These are phyloP conservation scores for Panaeolus papilionaceus DNA, from an alignment of 768 basidiomycete species.

Conservation along the genomic window DNA sequence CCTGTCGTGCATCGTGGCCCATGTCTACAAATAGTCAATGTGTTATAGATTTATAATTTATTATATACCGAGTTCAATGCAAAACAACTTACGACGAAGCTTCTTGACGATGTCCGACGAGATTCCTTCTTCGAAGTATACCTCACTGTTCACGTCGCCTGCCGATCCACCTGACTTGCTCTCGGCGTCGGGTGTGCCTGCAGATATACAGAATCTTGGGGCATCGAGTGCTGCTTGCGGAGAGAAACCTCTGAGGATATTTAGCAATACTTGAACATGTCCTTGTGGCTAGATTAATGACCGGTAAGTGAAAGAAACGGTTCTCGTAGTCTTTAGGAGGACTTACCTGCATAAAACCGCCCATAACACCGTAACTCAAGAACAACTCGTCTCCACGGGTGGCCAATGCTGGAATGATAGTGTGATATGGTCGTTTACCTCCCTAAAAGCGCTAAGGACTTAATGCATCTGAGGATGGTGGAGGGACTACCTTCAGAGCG, in stretches of 20 bases:
- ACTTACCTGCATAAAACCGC: conserved; percentile 83
- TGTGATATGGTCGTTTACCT: conserved; percentile 88
- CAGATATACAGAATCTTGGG: conserved; percentile 95
- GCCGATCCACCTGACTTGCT: conserved; percentile 52
- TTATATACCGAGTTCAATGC: not conserved
- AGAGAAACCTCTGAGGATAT: conserved; percentile 86
- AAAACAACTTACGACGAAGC: conserved; percentile 61
- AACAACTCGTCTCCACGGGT: conserved; percentile 83
- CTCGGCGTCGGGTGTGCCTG: conserved; percentile 71
- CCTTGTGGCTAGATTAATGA: conserved; percentile 79
- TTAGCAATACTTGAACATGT: conserved; percentile 92
- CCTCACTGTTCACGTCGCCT: conserved; percentile 79
- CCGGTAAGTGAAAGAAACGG: not conserved
- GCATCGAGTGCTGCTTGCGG: conserved; percentile 92
- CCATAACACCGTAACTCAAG: conserved; percentile 91
- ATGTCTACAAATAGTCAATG: conserved; percentile 58
- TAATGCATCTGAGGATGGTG: not conserved
- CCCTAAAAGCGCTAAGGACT: conserved; percentile 47
- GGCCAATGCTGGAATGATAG: conserved; percentile 92
- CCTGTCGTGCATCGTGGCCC: conserved; percentile 83
- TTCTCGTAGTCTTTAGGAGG: not conserved
- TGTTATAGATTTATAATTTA: conserved; percentile 6
- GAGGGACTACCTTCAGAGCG: conserved; percentile 61
- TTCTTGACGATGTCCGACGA: conserved; percentile 62
- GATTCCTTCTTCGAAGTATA: conserved; percentile 91